Percentiles rank a stretch among this genome's conserved stretches.
phyloP scores from a whole-genome alignment of 164 flowering plant species.

The Platanus orientalis region DNA sequence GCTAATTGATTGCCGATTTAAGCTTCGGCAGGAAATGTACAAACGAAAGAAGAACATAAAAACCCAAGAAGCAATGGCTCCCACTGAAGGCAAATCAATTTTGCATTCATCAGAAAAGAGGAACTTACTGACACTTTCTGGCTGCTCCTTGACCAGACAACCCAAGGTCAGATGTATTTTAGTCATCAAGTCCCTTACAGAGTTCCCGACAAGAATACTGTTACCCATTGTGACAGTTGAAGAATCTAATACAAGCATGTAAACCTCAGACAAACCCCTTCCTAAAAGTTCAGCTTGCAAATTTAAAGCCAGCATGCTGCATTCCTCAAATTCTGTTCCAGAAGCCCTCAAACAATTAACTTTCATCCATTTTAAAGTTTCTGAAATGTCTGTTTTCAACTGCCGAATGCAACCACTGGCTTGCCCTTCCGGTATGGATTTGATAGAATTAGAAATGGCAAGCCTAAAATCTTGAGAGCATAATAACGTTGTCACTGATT shows the following conservation, averaged over 20 bases:
- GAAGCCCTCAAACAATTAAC: constrained; percentile 14
- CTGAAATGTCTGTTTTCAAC: constrained; percentile 51
- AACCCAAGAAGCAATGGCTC: constrained; percentile 36
- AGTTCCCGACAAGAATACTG: constrained; percentile 49
- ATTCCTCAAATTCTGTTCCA: constrained; percentile 19
- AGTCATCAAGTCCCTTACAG: constrained; percentile 49
- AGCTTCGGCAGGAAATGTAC: constrained; percentile 64
- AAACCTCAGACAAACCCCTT: constrained; percentile 56
- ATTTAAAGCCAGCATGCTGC: constrained; percentile 14
- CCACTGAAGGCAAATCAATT: constrained; percentile 4
- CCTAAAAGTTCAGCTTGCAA: constrained; percentile 59
- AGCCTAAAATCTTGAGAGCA: constrained; percentile 52
- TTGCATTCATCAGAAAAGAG: constrained; percentile 25
- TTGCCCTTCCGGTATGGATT: constrained; percentile 87
- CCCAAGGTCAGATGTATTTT: constrained; percentile 42
- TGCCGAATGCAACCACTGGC: constrained; percentile 50
- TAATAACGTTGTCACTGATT: constrained; percentile 46
- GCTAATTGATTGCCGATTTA: constrained; percentile 57
- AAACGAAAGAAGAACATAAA: constrained; percentile 63
- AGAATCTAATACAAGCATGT: constrained; percentile 58
- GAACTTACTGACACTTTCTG: constrained; percentile 31
- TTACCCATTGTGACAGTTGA: constrained; percentile 58
- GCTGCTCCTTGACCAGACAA: constrained; percentile 32
- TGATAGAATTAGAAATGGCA: constrained; percentile 51
- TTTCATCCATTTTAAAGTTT: constrained; percentile 73